Percentiles rank a stretch among this genome's conserved stretches.
These are phyloP conservation scores for Aspergillus nidulans DNA, from an alignment of 495 filamentous ascomycete species.

Conservation along the genomic window DNA sequence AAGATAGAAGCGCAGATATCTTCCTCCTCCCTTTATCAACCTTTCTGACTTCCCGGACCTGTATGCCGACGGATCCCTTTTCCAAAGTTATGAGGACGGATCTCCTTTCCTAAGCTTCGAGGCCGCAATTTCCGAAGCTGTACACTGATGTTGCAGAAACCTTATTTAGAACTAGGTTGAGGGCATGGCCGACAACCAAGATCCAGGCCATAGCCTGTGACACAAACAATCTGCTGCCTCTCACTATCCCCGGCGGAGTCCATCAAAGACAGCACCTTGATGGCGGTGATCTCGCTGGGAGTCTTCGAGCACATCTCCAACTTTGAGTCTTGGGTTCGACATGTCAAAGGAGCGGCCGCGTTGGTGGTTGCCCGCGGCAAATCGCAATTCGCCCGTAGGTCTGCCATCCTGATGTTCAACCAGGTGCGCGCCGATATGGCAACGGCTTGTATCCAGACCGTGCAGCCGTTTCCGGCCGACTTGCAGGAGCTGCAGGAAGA, in stretches of 20 bases:
- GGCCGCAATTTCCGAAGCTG: no score
- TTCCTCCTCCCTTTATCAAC: no score
- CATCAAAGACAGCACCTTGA: slow-evolving; percentile 55
- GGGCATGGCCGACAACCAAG: no score
- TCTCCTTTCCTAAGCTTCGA: no score
- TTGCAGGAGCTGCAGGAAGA: slow-evolving; percentile 26
- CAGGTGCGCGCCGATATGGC: slow-evolving; percentile 43
- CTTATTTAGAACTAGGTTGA: no score
- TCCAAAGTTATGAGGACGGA: no score
- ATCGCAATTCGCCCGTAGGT: slow-evolving; percentile 43
- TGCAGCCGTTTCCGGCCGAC: slow-evolving; percentile 20
- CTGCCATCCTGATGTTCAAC: slow-evolving; percentile 48
- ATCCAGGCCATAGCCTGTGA: no score
- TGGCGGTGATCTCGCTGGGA: slow-evolving; percentile 56
- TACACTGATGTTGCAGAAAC: no score
- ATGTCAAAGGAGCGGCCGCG: slow-evolving; percentile 51
- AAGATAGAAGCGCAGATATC: no score
- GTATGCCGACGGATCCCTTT: no score
- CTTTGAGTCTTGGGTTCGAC: slow-evolving; percentile 43
- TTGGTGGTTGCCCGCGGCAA: slow-evolving; percentile 47
- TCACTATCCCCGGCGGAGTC: slow-evolving; percentile 46
- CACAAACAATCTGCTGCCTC: no score
- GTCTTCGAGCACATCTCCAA: slow-evolving; percentile 52
- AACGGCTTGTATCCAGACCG: slow-evolving; percentile 18
- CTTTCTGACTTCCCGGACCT: no score